Evolutionary conservation across 2,329 filamentous ascomycete genomes (phyloP).

Genomic region (Camptophora hylomeconis): DNA sequence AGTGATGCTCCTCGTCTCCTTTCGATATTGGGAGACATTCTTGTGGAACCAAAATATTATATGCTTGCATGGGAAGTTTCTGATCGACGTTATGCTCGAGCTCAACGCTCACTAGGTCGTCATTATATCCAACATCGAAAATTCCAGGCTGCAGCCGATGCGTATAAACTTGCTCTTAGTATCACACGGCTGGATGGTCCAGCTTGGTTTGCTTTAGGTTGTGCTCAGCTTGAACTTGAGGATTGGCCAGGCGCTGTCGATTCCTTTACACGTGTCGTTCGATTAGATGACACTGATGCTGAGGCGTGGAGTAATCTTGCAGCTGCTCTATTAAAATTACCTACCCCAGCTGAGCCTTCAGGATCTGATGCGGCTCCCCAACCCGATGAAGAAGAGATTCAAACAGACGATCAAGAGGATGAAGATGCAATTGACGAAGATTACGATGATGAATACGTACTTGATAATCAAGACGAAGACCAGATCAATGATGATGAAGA

Average conservation of each 20-base stretch:
- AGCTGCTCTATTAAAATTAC: constrained; percentile 55
- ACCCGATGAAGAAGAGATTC: constrained; percentile 17
- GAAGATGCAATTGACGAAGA: constrained; percentile 19
- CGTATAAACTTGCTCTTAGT: constrained; percentile 63
- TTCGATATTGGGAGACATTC: constrained; percentile 87
- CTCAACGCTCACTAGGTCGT: constrained; percentile 76
- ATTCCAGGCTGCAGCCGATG: constrained; percentile 55
- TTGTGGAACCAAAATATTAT: constrained; percentile 61
- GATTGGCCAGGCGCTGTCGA: constrained; percentile 68
- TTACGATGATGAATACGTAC: no score
- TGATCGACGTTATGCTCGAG: constrained; percentile 64
- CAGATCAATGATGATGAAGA: constrained; percentile 20
- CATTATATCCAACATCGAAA: constrained; percentile 57
- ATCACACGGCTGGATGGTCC: constrained; percentile 71
- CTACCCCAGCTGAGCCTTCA: constrained; percentile 28
- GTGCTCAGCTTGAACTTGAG: constrained; percentile 66
- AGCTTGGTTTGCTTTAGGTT: constrained; percentile 83
- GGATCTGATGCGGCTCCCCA: constrained; percentile 15
- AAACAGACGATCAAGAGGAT: constrained; percentile 18
- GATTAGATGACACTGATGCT: constrained; percentile 75
- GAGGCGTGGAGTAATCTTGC: constrained; percentile 93
- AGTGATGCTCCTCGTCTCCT: constrained; percentile 76
- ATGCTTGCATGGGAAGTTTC: constrained; percentile 81
- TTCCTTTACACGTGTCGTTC: constrained; percentile 71
- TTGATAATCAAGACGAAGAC: constrained; percentile 8